A percentile compares a stretch with the other conserved stretches of the same genome.
Evolutionary conservation across 2,329 filamentous ascomycete genomes (phyloP).

Genomic region (Stachybotrys echinatus): DNA sequence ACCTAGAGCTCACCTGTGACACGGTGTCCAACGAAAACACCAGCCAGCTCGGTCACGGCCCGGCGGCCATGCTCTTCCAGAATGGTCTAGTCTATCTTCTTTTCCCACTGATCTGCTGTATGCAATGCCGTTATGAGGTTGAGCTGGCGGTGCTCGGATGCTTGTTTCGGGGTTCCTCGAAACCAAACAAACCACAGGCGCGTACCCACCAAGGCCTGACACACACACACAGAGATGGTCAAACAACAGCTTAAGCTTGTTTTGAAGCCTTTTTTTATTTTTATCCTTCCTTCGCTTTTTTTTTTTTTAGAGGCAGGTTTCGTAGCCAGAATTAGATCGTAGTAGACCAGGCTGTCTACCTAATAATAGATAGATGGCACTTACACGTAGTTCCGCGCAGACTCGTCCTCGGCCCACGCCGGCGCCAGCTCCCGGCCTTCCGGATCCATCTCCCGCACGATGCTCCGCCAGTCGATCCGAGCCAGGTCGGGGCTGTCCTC

Average conservation of each 20-base stretch:
- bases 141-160: neutral
- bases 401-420: neutral
- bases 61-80: no score
- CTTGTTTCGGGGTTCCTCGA: neutral
- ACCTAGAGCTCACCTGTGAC: no score
- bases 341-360: no score
- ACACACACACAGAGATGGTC: neutral
- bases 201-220: no score
- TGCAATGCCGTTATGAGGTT: no score
- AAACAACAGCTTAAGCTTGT: neutral
- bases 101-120: no score
- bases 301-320: no score
- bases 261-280: neutral
- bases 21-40: no score
- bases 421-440: slow-evolving; percentile 7
- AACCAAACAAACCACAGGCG: neutral
- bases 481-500: slow-evolving; percentile 5
- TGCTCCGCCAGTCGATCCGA: slow-evolving; percentile 24
- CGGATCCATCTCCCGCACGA: slow-evolving; percentile 22
- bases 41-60: no score
- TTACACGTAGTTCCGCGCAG: neutral
- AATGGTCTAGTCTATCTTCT: no score
- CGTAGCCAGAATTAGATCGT: no score
- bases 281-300: no score
- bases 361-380: neutral